phyloP scores from a whole-genome alignment of 2,329 filamentous ascomycete genomes.

The Penicillium sp. region DNA sequence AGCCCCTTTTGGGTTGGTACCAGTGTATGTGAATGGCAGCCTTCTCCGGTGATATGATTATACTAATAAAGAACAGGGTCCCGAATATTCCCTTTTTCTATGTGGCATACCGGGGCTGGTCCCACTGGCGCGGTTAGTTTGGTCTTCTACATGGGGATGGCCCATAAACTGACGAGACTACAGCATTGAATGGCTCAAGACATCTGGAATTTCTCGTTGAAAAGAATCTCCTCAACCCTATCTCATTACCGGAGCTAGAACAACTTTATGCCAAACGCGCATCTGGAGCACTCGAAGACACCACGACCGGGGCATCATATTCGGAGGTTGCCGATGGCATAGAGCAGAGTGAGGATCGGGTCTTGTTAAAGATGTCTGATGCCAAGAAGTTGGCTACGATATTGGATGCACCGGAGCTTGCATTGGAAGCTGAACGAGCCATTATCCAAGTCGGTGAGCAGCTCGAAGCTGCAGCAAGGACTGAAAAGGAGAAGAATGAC shows the following conservation, averaged over 20 bases:
- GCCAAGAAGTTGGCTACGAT: constrained; percentile 59
- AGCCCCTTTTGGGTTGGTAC: constrained; percentile 76
- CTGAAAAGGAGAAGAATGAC: constrained; percentile 17
- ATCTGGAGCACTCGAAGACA: constrained; percentile 30
- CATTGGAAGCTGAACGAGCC: constrained; percentile 70
- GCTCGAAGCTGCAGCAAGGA: constrained; percentile 24
- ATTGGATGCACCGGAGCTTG: constrained; percentile 66
- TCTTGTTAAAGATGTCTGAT: constrained; percentile 47
- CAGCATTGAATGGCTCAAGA: constrained; percentile 75
- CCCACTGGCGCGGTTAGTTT: constrained; percentile 68
- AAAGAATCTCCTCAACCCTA: constrained; percentile 65
- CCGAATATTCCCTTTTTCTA: constrained; percentile 98
- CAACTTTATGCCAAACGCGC: constrained; percentile 62
- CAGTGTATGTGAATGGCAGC: constrained; percentile 61
- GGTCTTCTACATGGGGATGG: constrained; percentile 2
- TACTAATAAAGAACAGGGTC: constrained; percentile 54
- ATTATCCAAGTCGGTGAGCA: constrained; percentile 65
- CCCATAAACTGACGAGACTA: constrained; percentile 13
- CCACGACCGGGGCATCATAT: constrained; percentile 27
- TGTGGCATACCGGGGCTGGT: constrained; percentile 83
- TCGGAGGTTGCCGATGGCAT: constrained; percentile 34
- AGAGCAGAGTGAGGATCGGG: constrained; percentile 44
- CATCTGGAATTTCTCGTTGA: constrained; percentile 79
- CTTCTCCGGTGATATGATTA: background rate
- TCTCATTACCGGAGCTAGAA: constrained; percentile 68